phyloP scores from a whole-genome alignment of 179 eudicot species.

The Vitellaria paradoxa region DNA sequence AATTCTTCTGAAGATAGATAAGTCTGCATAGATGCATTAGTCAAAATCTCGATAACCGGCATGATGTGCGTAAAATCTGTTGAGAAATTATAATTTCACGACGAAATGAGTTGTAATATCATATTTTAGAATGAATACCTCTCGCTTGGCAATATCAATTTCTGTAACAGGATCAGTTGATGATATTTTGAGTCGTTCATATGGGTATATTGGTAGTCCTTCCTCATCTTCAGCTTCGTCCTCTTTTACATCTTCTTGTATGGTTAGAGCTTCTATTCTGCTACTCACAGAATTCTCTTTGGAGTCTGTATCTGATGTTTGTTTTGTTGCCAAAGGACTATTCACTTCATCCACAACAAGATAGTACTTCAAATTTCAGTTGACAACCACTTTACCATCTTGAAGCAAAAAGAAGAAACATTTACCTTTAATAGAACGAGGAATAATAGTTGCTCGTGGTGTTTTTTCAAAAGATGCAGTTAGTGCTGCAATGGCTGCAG shows the following conservation, averaged over 20 bases:
- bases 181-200: slow-evolving; percentile 67
- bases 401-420: not conserved
- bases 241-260: slow-evolving; percentile 77
- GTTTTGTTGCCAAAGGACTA: slow-evolving; percentile 41
- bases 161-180: slow-evolving; percentile 72
- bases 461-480: slow-evolving; percentile 64
- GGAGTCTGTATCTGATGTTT: slow-evolving; percentile 39
- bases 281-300: slow-evolving; percentile 57
- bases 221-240: slow-evolving; percentile 85
- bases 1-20: slow-evolving; percentile 79
- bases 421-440: slow-evolving; percentile 75
- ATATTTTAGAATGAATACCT: slow-evolving; percentile 45
- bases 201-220: slow-evolving; percentile 72
- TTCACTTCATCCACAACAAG: slow-evolving; percentile 38
- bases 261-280: slow-evolving; percentile 43
- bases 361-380: slow-evolving; percentile 19
- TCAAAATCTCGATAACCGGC: not conserved
- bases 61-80: not conserved
- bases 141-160: slow-evolving; percentile 90
- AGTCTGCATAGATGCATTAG: slow-evolving; percentile 44
- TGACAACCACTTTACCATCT: not conserved
- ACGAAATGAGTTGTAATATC: not conserved
- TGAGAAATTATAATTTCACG: not conserved
- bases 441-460: slow-evolving; percentile 57
- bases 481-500: slow-evolving; percentile 76